phyloP scores from a whole-genome alignment of 371 early-diverging fungal genomes.

The Mortierella polycephala region DNA sequence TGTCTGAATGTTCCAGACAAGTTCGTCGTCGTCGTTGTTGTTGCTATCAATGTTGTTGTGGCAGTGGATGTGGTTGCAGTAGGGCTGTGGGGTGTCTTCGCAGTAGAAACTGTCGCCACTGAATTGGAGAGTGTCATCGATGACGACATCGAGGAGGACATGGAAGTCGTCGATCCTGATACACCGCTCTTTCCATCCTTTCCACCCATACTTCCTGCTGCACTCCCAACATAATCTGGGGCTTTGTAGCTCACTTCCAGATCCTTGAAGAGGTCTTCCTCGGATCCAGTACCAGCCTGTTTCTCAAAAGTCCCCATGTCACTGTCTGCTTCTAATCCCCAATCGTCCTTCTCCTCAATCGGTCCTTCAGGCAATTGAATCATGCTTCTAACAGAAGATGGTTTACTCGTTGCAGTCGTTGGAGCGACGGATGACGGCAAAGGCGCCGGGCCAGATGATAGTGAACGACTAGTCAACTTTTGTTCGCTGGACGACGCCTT shows the following conservation, averaged over 20 bases:
- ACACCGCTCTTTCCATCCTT: too few species aligned
- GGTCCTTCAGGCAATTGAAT: slow-evolving; percentile 14
- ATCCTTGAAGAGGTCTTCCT: slow-evolving; percentile 51
- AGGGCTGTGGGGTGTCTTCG: slow-evolving; percentile 10
- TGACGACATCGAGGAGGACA: slow-evolving; percentile 20
- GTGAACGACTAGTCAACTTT: not conserved
- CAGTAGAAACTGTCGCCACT: slow-evolving; percentile 5
- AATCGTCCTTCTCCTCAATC: slow-evolving; percentile 35
- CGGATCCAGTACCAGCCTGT: slow-evolving; percentile 14
- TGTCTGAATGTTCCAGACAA: slow-evolving; percentile 9
- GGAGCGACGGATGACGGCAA: not conserved
- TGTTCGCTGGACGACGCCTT: slow-evolving; percentile 20
- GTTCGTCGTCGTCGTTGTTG: not conserved
- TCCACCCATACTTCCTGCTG: slow-evolving; percentile 10
- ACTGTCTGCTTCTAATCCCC: slow-evolving; percentile 35
- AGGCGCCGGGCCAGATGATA: not conserved
- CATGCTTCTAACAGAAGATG: slow-evolving; percentile 13
- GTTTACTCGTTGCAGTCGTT: slow-evolving; percentile 1
- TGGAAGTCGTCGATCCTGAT: slow-evolving; percentile 21
- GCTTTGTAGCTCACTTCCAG: slow-evolving; percentile 41
- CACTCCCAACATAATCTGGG: slow-evolving; percentile 36
- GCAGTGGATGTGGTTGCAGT: slow-evolving; percentile 1
- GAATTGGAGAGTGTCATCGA: slow-evolving; percentile 26
- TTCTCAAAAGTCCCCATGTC: slow-evolving; percentile 23
- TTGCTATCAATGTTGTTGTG: slow-evolving; percentile 1